A percentile compares a stretch with the other conserved stretches of the same genome.
Evolutionary conservation across 768 basidiomycete genomes (phyloP).

Genomic region (Lactifluus volemus): DNA sequence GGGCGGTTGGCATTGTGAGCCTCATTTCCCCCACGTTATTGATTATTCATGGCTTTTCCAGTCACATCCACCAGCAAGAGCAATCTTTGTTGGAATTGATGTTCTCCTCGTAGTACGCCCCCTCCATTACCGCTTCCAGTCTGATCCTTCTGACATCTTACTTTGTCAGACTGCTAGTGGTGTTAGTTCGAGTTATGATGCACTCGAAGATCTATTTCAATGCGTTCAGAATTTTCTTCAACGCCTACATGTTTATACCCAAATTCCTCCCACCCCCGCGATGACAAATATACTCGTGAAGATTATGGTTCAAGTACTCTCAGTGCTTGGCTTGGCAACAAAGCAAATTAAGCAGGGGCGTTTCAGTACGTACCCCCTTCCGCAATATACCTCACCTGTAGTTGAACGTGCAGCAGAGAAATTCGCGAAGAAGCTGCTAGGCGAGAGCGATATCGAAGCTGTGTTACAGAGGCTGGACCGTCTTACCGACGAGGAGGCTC

Average conservation of each 20-base stretch:
- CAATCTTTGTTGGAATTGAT: too few species aligned
- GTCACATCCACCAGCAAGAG: too few species aligned
- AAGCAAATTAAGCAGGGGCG: constrained; percentile 1
- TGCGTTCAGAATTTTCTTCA: too few species aligned
- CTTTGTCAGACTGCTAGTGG: too few species aligned
- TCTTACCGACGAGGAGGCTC: constrained; percentile 1
- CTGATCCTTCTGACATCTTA: too few species aligned
- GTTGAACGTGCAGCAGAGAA: not conserved
- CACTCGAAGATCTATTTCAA: too few species aligned
- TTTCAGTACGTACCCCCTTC: not conserved
- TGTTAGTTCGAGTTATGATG: too few species aligned
- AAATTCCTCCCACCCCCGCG: not conserved
- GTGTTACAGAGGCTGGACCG: not conserved
- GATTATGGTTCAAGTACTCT: not conserved
- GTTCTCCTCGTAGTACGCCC: too few species aligned
- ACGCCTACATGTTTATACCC: not conserved
- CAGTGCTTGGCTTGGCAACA: constrained; percentile 1
- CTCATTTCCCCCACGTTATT: not conserved
- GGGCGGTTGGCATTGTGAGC: not conserved
- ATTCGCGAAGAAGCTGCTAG: constrained; percentile 1
- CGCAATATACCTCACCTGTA: not conserved
- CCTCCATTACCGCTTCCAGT: too few species aligned
- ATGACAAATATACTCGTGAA: not conserved
- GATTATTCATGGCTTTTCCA: too few species aligned
- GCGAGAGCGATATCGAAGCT: not conserved